phyloP scores from a whole-genome alignment of 768 basidiomycete species.

The Pleurotus djamor region DNA sequence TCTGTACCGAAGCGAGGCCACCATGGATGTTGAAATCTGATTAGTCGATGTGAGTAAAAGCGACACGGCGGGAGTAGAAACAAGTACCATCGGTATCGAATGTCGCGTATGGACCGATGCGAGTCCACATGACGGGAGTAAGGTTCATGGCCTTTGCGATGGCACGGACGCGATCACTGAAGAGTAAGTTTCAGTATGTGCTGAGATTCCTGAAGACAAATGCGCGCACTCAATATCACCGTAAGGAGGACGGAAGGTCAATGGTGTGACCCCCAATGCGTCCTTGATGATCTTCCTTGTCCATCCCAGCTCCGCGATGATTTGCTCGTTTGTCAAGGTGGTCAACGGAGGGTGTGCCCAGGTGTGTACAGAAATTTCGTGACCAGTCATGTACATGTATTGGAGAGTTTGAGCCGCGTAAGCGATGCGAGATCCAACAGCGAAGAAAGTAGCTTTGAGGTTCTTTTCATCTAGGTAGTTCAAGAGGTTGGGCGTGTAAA shows the following conservation, averaged over 20 bases:
- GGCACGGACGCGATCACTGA: constrained; percentile 80
- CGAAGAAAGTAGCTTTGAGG: constrained; percentile 83
- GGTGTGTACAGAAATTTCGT: constrained; percentile 70
- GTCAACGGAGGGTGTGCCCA: constrained; percentile 76
- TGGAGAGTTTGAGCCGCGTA: constrained; percentile 69
- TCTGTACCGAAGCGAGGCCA: constrained; percentile 51
- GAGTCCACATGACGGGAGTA: constrained; percentile 85
- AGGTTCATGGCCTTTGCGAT: constrained; percentile 81
- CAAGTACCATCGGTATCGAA: constrained; percentile 67
- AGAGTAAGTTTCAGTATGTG: constrained; percentile 10
- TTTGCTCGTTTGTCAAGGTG: constrained; percentile 70
- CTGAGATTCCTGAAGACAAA: neutral
- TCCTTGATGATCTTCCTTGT: constrained; percentile 82
- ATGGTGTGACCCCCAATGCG: constrained; percentile 74
- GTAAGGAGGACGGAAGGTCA: constrained; percentile 77
- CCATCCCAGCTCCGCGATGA: constrained; percentile 89
- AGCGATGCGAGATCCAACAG: constrained; percentile 79
- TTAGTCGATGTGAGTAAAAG: neutral
- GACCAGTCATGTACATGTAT: constrained; percentile 70
- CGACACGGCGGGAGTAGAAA: neutral
- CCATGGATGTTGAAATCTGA: constrained; percentile 79
- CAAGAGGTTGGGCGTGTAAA: constrained; percentile 72
- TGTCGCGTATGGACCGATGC: constrained; percentile 51
- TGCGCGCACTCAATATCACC: constrained; percentile 64
- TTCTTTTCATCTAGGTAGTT: constrained; percentile 59